Evolutionary conservation across 371 early-diverging fungal species (phyloP).

Genomic region (Rhizopus stolonifer): DNA sequence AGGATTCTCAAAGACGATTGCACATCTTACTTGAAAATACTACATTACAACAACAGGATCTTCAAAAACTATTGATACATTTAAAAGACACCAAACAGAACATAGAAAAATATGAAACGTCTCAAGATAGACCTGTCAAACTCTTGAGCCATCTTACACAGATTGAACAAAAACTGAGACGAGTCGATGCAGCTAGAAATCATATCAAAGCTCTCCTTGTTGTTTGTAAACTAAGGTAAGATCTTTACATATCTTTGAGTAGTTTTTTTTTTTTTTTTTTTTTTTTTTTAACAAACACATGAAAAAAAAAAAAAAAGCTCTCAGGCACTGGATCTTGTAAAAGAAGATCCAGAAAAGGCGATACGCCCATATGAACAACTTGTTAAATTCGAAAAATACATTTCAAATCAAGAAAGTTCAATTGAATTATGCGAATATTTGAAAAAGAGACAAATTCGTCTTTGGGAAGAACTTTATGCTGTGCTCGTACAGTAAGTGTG

Average conservation of each 20-base stretch:
- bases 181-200: conserved; percentile 25
- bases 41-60: conserved; percentile 6
- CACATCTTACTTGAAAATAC: conserved; percentile 3
- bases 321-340: conserved; percentile 31
- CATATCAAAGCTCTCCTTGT: conserved; percentile 38
- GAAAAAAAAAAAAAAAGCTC: too few species aligned
- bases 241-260: not conserved
- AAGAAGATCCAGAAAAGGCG: conserved; percentile 37
- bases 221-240: conserved; percentile 36
- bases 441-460: conserved; percentile 19
- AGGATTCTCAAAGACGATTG: conserved; percentile 13
- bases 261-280: not conserved
- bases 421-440: conserved; percentile 27
- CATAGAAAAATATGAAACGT: conserved; percentile 11
- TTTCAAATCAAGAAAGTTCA: conserved; percentile 13
- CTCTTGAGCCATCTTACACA: conserved; percentile 13
- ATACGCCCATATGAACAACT: conserved; percentile 45
- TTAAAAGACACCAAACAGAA: conserved; percentile 16
- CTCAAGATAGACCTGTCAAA: not conserved
- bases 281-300: too few species aligned
- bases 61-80: conserved; percentile 12
- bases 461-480: conserved; percentile 42
- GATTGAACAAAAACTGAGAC: conserved; percentile 27
- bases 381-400: conserved; percentile 29
- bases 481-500: conserved; percentile 43